Conservation (phyloP, 1,284 basidiomycete genomes). For the Apiotrichum veenhuisii region DNA sequence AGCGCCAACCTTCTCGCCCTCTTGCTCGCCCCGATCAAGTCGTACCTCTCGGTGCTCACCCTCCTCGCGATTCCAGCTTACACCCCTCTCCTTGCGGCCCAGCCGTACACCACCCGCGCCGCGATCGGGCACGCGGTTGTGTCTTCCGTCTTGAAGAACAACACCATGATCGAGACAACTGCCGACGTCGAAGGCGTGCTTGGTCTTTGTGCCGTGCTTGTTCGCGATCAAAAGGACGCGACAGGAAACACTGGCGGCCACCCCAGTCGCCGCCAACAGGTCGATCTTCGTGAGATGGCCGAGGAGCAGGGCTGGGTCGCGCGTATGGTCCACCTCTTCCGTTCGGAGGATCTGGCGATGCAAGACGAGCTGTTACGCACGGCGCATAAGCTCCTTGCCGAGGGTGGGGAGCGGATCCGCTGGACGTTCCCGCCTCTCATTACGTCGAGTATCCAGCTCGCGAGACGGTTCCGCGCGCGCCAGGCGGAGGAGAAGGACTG, state of each 20-base stretch:
- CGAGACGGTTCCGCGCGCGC: slow-evolving; percentile 75
- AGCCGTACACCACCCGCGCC: slow-evolving; percentile 81
- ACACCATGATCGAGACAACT: slow-evolving; percentile 82
- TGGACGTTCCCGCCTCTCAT: slow-evolving; percentile 93
- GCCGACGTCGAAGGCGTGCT: slow-evolving; percentile 89
- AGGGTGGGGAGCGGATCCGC: slow-evolving; percentile 87
- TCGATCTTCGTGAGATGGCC: slow-evolving; percentile 80
- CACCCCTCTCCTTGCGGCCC: slow-evolving; percentile 70
- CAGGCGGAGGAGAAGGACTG: slow-evolving; percentile 67
- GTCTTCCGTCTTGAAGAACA: slow-evolving; percentile 87
- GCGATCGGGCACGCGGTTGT: slow-evolving; percentile 88
- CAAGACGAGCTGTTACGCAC: slow-evolving; percentile 83
- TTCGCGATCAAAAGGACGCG: slow-evolving; percentile 78
- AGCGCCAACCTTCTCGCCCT: slow-evolving; percentile 82
- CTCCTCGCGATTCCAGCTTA: slow-evolving; percentile 88
- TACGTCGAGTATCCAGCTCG: slow-evolving; percentile 82
- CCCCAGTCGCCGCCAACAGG: slow-evolving; percentile 37
- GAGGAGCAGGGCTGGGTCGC: slow-evolving; percentile 98
- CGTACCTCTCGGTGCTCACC: slow-evolving; percentile 88
- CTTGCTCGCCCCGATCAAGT: slow-evolving; percentile 85
- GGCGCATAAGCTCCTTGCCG: slow-evolving; percentile 77
- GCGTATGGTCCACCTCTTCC: slow-evolving; percentile 90
- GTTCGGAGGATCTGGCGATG: slow-evolving; percentile 71
- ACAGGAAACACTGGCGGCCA: slow-evolving; percentile 47
- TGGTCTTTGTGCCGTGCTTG: slow-evolving; percentile 82